These are phyloP conservation scores for Neurospora tetraspora DNA, from an alignment of 495 filamentous ascomycete species.

Conservation along the genomic window DNA sequence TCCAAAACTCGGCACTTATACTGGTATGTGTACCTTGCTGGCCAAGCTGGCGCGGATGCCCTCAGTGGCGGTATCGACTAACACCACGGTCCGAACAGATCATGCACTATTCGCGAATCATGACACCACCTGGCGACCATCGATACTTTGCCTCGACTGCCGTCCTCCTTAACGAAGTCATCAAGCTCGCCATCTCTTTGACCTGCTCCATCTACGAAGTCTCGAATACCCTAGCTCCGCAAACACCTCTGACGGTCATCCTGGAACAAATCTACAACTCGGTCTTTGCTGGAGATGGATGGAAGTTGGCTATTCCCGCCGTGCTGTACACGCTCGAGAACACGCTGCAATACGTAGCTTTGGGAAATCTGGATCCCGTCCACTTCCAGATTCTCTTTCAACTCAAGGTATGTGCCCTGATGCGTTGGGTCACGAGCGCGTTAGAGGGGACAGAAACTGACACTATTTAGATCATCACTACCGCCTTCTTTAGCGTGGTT, in stretches of 20 bases:
- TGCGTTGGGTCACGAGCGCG: background rate
- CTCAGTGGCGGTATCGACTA: slow-evolving; percentile 2
- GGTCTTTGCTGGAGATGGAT: slow-evolving; percentile 87
- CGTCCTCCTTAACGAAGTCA: slow-evolving; percentile 85
- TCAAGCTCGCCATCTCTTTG: slow-evolving; percentile 79
- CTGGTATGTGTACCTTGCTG: slow-evolving; percentile 38
- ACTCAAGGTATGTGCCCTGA: slow-evolving; percentile 47
- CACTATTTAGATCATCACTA: slow-evolving; percentile 56
- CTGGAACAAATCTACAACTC: slow-evolving; percentile 68
- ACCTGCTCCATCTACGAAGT: slow-evolving; percentile 84
- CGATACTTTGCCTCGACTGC: slow-evolving; percentile 91
- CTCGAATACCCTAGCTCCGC: slow-evolving; percentile 59
- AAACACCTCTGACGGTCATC: slow-evolving; percentile 67
- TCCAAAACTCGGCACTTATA: slow-evolving; percentile 73
- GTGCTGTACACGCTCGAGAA: slow-evolving; percentile 85
- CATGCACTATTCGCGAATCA: slow-evolving; percentile 86
- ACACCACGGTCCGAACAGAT: slow-evolving; percentile 39
- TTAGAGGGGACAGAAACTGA: background rate
- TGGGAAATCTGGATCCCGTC: slow-evolving; percentile 83
- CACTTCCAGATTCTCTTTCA: slow-evolving; percentile 91
- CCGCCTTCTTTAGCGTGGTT: slow-evolving; percentile 76
- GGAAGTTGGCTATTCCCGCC: slow-evolving; percentile 90
- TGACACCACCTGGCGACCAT: slow-evolving; percentile 71
- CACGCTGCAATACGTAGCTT: slow-evolving; percentile 80
- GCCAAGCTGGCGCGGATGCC: background rate